Conservation (phyloP, 371 early-diverging fungal species). For the Mucor mucedo region DNA sequence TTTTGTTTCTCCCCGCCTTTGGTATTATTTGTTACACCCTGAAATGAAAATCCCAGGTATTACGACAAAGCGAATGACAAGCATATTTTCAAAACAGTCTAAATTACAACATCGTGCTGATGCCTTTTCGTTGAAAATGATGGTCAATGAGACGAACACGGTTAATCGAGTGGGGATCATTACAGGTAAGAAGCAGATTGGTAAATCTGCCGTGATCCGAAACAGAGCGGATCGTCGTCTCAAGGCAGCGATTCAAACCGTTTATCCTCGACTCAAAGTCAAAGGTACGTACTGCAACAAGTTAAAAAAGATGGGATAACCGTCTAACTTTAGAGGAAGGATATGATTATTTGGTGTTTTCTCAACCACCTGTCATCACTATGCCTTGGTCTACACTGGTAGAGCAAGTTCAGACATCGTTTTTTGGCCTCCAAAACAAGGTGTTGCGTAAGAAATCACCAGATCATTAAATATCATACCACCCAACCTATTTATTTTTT, state of each 20-base stretch:
- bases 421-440: not conserved
- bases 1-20: not conserved
- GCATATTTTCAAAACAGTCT: slow-evolving; percentile 9
- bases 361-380: slow-evolving; percentile 16
- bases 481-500: not conserved
- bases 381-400: slow-evolving; percentile 21
- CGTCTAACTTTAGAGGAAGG: not conserved
- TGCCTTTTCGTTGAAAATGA: slow-evolving; percentile 15
- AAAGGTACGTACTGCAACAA: slow-evolving; percentile 1
- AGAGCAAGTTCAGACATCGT: not conserved
- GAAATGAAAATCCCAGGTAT: slow-evolving; percentile 33
- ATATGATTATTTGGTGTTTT: slow-evolving; percentile 27
- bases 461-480: not conserved
- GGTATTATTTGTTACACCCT: not conserved
- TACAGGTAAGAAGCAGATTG: slow-evolving; percentile 31
- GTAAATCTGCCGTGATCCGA: slow-evolving; percentile 35
- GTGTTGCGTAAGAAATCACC: not conserved
- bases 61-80: not conserved
- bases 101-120: not conserved
- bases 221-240: slow-evolving; percentile 32
- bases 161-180: slow-evolving; percentile 21
- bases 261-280: slow-evolving; percentile 13
- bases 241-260: slow-evolving; percentile 20
- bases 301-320: not conserved
- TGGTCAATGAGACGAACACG: slow-evolving; percentile 1